Evolutionary conservation across 2,329 filamentous ascomycete genomes (phyloP).

Genomic region (Mycosphaerelloides madeirae): DNA sequence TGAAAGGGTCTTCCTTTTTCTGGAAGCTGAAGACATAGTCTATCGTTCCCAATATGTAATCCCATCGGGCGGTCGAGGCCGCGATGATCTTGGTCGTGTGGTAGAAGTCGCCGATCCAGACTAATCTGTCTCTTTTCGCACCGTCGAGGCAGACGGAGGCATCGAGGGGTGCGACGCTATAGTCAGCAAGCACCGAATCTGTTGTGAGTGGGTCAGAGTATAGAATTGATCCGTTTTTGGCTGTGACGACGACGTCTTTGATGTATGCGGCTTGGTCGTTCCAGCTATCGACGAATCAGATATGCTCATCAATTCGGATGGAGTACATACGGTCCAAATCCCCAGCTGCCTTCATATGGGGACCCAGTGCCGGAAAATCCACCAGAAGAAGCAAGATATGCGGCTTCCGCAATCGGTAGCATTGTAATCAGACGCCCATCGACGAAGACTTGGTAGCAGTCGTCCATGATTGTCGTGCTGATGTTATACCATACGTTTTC

Average conservation of each 20-base stretch:
- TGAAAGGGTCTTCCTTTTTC: constrained; percentile 1
- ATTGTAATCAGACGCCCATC: constrained; percentile 21
- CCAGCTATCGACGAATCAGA: too few relatives aligned
- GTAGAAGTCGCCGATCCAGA: constrained; percentile 43
- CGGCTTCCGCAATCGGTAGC: constrained; percentile 19
- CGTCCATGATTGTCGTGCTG: constrained; percentile 30
- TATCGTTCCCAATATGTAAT: constrained; percentile 35
- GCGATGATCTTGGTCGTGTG: constrained; percentile 38
- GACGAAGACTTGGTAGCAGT: constrained; percentile 30
- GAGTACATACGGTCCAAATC: constrained; percentile 42
- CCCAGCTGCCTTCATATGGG: constrained; percentile 32
- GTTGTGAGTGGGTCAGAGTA: constrained; percentile 32
- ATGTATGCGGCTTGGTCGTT: constrained; percentile 25
- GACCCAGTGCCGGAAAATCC: background rate
- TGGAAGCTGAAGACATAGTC: constrained; percentile 30
- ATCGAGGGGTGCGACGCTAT: constrained; percentile 33
- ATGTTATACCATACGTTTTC: constrained; percentile 38
- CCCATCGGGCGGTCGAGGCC: constrained; percentile 34
- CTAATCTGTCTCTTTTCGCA: constrained; percentile 39
- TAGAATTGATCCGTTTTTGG: constrained; percentile 29
- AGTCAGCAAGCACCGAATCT: constrained; percentile 34
- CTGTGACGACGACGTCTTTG: constrained; percentile 33
- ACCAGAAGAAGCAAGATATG: constrained; percentile 14
- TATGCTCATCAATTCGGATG: too few relatives aligned
- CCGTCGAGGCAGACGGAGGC: constrained; percentile 40